Evolutionary conservation across 169 alveolate genomes (phyloP), one percentile per base, ranked within the genome.

Genomic region (Babesia caballi): DNA sequence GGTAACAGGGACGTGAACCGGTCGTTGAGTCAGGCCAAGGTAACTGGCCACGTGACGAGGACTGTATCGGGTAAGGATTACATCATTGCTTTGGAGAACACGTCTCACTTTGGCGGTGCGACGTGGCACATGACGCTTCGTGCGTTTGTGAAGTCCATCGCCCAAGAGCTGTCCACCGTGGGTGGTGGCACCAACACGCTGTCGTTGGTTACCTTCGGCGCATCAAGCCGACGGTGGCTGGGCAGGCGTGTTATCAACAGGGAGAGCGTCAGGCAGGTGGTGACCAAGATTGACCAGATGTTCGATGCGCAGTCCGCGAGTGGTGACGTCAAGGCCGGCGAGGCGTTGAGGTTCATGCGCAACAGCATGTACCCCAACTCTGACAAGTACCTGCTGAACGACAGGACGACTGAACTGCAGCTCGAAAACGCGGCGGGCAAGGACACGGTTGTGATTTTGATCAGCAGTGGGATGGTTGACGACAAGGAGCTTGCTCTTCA

Each of bases 1-100:
- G n/a, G n/a, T n/a, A n/a, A n/a, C n/a, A n/a, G n/a, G n/a, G n/a
- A n/a, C n/a, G n/a, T n/a, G n/a, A n/a, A n/a, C n/a, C n/a, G n/a
- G n/a, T n/a, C n/a, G n/a, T n/a, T n/a, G n/a, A n/a, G n/a, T n/a
- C n/a, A n/a, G n/a, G n/a, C n/a, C n/a, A n/a, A n/a, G n/a, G n/a
- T n/a, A n/a, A n/a, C n/a, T n/a, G n/a, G n/a, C n/a, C n/a, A n/a
- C n/a, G 60, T 7, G 9, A 52, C 36, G 28, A 19, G 8, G 5
- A 17, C 57, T n/a, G 19, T 27, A 4, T 50, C 50, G 1, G 66
- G 57, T 38, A 71, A 77, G 52, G 88, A 80, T 42, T 70, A 58
- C 42, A 72, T 80, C 25, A 23, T 80, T 14, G 61, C 58, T 3
- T 66, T 80, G 28, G 83, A 80, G 17, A 76, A 80, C 23, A 32